Evolutionary conservation across 2,329 filamentous ascomycete genomes (phyloP).

Genomic region (Claviceps maximensis): DNA sequence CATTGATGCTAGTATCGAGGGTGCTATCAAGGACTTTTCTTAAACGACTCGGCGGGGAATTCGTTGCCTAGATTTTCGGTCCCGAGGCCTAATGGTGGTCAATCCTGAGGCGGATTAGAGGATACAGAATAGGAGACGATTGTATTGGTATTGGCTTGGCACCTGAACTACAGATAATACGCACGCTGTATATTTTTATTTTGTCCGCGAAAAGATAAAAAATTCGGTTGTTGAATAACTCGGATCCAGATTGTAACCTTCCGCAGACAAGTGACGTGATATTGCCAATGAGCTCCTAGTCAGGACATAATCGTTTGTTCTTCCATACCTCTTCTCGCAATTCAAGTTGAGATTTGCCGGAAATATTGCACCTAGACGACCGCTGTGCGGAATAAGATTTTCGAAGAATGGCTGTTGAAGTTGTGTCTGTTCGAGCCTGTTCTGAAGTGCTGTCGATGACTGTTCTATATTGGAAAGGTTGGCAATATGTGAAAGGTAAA

Average conservation of each 20-base stretch:
- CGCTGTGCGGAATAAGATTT: no score
- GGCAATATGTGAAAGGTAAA: no score
- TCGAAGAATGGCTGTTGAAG: no score
- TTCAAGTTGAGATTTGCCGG: neutral
- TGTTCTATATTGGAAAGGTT: no score
- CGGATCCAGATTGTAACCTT: neutral
- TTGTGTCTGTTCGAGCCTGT: no score
- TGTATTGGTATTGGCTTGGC: neutral
- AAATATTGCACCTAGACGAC: neutral
- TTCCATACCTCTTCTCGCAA: neutral
- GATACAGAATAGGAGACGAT: neutral
- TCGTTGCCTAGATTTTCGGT: neutral
- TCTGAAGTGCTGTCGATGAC: no score
- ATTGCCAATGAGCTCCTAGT: neutral
- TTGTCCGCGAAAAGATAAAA: neutral
- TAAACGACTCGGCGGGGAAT: neutral
- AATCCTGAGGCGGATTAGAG: neutral
- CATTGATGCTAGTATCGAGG: neutral
- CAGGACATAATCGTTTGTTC: neutral
- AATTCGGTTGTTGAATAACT: neutral
- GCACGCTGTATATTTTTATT: neutral
- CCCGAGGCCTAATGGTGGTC: neutral
- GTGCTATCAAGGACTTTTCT: conserved; percentile 1
- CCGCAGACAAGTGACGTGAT: neutral
- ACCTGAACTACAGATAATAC: neutral